Evolutionary conservation across 2,329 filamentous ascomycete genomes (phyloP), one percentile per base, ranked within the genome.

Genomic region (Microascus cirrosus): DNA sequence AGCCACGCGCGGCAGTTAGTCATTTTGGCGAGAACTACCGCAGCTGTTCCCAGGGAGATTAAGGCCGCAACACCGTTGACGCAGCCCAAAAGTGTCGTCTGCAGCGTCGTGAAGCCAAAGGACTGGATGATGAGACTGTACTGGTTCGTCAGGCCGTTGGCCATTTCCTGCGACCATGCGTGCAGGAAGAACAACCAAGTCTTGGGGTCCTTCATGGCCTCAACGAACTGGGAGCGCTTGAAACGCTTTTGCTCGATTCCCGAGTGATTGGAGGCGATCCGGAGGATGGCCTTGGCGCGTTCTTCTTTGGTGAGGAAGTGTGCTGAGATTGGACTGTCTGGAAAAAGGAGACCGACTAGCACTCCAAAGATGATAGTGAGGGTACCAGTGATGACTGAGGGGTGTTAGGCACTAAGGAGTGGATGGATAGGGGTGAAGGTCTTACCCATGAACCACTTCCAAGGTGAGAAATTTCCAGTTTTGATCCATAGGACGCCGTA

Each of bases 371-470:
- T 64, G 24, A 76, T 68, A 24, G 80, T 80, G 59, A 83, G 74
- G 61, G 78, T 76, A 1, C 80, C 75, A 62, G 83, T 82, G 59
- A 84, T 81, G 13, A 83, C 62, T 42, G 36, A 13, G 6, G 13
- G 36, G 18, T 42, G 36, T 42, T n/a, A 42, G 36, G 13, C 3
- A 4, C 13, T 12, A 3, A 12, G n/a, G 12, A 12, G 6, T 42
- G 18, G 36, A 42, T 8, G 36, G 36, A 12, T 4, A 12, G 10
- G 36, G 36, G 15, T 15, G 36, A 13, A 13, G 13, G 15, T 42
- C 36, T 42, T n/a, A 42, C 36, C 36, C 67, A 82, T 85, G 35
- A 83, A 74, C 60, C 80, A 81, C 73, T 78, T 79, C 79, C 79
- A 83, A 25, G 71, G 66, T 0, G 73, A 69, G 6, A 81, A 70